Percentiles rank a stretch among this genome's conserved stretches.
phyloP scores from a whole-genome alignment of 2,329 filamentous ascomycete species.

The Botrytis hyacinthi region DNA sequence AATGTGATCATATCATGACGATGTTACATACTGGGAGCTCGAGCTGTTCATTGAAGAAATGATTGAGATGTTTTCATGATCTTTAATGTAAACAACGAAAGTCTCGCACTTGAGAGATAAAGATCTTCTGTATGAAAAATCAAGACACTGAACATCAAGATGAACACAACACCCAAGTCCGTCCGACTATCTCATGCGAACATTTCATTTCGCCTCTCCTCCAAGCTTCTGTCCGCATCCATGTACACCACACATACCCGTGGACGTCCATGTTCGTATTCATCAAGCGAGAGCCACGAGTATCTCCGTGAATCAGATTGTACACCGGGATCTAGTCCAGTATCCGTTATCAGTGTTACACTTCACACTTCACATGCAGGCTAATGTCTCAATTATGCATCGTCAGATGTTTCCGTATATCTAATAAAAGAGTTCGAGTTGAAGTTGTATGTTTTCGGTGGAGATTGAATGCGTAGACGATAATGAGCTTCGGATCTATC shows the following conservation, averaged over 20 bases:
- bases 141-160: no score
- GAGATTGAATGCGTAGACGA: rapidly evolving
- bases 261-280: neutral
- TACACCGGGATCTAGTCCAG: neutral
- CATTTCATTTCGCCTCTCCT: neutral
- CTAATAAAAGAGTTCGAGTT: neutral
- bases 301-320: neutral
- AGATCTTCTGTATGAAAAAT: neutral
- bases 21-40: neutral
- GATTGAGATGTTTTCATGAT: neutral
- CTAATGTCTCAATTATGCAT: no score
- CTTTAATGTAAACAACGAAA: no score
- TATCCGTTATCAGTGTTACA: neutral
- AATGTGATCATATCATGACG: rapidly evolving
- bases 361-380: neutral
- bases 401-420: neutral
- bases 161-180: neutral
- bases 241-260: neutral
- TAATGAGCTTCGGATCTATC: neutral
- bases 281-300: neutral
- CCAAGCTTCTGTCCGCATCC: neutral
- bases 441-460: neutral
- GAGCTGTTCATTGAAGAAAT: neutral
- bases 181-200: neutral
- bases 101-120: neutral